Percentiles rank a stretch among this genome's conserved stretches.
Conservation (phyloP, 306 rosid genomes). For the Delonix regia region DNA sequence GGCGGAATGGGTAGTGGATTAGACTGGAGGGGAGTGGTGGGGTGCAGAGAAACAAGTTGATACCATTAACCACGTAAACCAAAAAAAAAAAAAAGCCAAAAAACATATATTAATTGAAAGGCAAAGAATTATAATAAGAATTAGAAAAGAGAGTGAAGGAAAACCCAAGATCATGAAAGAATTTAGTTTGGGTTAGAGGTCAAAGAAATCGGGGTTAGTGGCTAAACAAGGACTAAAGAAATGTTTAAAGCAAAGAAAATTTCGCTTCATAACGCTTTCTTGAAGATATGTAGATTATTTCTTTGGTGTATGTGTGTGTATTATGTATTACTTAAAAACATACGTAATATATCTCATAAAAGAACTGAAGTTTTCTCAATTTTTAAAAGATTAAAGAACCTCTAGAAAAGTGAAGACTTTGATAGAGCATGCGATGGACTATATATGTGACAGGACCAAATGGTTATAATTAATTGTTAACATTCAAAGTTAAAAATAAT, state of each 20-base stretch:
- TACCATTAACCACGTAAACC: conserved; percentile 39
- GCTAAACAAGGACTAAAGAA: conserved; percentile 43
- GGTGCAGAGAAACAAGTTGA: conserved; percentile 38
- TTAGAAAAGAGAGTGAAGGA: conserved; percentile 31
- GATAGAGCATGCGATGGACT: no score
- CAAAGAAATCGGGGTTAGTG: no score
- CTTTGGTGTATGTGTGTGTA: neutral
- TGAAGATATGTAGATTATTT: no score
- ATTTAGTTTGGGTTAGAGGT: no score
- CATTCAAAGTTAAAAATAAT: neutral
- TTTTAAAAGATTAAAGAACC: neutral
- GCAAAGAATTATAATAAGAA: neutral
- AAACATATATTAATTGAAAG: no score
- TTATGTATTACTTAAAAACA: neutral
- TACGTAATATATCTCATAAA: no score
- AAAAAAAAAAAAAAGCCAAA: no score
- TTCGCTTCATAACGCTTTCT: conserved; percentile 49
- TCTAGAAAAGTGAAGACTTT: neutral
- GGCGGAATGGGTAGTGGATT: no score
- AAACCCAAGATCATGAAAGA: neutral
- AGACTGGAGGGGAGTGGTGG: conserved; percentile 41
- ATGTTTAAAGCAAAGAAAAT: conserved; percentile 45
- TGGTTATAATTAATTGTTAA: neutral
- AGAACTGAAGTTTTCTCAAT: neutral
- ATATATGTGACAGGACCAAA: neutral